Evolutionary conservation across 495 filamentous ascomycete genomes (phyloP), one percentile per base, ranked within the genome.

Genomic region (Polyplosphaeria fusca): DNA sequence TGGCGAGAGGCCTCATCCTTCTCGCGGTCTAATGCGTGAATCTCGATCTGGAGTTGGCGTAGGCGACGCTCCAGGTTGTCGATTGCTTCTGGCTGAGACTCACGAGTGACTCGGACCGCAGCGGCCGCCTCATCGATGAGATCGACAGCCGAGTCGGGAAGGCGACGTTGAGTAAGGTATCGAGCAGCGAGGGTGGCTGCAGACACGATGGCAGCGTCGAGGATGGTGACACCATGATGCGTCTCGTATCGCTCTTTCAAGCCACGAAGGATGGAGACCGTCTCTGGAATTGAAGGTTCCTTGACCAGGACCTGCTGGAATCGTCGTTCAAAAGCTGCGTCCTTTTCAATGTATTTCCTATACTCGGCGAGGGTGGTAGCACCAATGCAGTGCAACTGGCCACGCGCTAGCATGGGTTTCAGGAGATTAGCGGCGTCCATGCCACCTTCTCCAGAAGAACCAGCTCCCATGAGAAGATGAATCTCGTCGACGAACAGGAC

Each of bases 321-420:
- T 68, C 93, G 88, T 66, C 94, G 90, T 70, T 97, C 93, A 68
- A 98, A 97, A 42, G 93, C 93, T 40, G 88, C 86, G 63, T 98
- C 93, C 72, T 98, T 98, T 71, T 98, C 94, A 54, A 98, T 96
- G 71, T 98, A 96, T 73, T 98, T 98, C 63, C 93, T 84, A 74
- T 97, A 98, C 71, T 98, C 93, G 55, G 82, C 82, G 45, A 98
- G 77, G 1, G 93, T 98, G 0, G 93, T 98, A 1, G 93, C 93
- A 69, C 93, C 93, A 58, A 97, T 96, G 66, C 93, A 98, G 77
- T 98, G 93, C 47, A 98, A 78, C 69, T 97, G 91, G 19, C 93
- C 93, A 67, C 93, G 82, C 52, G 93, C 93, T 53, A 97, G 80
- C 88, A 96, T 96, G 4, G 91, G 93, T 77, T 98, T 98, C 60